Conservation (phyloP, 2,329 filamentous ascomycete species). For the Fusarium robinianum region DNA sequence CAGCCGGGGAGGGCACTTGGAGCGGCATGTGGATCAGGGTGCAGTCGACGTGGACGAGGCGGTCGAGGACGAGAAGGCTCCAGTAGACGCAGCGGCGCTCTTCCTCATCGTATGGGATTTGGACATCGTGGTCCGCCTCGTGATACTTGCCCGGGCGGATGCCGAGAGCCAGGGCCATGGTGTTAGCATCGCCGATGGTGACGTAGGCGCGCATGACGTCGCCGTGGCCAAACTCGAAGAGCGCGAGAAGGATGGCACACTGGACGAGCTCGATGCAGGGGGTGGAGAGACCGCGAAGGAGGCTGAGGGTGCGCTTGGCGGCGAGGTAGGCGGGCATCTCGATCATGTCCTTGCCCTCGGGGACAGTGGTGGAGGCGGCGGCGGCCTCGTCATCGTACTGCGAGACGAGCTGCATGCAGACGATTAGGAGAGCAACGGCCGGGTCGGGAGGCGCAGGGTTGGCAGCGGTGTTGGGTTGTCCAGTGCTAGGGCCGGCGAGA, state of each 20-base stretch:
- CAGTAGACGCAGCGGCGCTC: conserved; percentile 50
- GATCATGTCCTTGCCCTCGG: conserved; percentile 46
- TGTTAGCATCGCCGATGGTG: conserved; percentile 48
- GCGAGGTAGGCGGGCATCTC: conserved; percentile 45
- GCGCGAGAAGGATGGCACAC: conserved; percentile 46
- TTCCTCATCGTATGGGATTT: conserved; percentile 42
- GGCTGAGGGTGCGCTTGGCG: conserved; percentile 45
- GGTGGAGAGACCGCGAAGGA: conserved; percentile 43
- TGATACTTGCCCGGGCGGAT: conserved; percentile 45
- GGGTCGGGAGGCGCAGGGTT: conserved; percentile 29
- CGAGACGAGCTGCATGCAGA: conserved; percentile 50
- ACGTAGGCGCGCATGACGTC: conserved; percentile 48
- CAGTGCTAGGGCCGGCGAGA: neutral
- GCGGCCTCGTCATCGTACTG: conserved; percentile 45
- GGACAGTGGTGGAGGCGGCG: conserved; percentile 28
- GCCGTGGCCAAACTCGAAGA: conserved; percentile 53
- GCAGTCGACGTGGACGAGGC: conserved; percentile 42
- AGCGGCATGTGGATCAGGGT: conserved; percentile 40
- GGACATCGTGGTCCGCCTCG: conserved; percentile 37
- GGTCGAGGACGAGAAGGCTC: conserved; percentile 50
- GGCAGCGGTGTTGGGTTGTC: neutral
- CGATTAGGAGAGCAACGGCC: conserved; percentile 46
- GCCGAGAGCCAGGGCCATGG: conserved; percentile 42
- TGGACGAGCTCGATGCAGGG: conserved; percentile 48
- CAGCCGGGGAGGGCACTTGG: conserved; percentile 44